Conservation (phyloP, 805 yeast genomes). For the Ogataea paraovalis region DNA sequence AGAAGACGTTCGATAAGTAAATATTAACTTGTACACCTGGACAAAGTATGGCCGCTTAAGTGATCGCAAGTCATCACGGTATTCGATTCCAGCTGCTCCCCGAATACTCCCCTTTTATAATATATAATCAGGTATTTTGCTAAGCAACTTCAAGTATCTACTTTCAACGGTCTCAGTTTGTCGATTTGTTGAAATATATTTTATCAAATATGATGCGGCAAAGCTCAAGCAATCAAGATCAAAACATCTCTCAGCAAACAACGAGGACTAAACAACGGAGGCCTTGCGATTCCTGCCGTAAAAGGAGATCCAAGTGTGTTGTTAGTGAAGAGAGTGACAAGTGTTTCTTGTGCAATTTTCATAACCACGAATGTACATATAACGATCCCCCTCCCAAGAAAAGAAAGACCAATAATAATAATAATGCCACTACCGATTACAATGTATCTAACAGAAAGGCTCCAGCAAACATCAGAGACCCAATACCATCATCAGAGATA, state of each 20-base stretch:
- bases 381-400: constrained; percentile 16
- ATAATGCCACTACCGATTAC: too few relatives aligned
- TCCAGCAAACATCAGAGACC: neutral
- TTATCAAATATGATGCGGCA: neutral
- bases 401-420: neutral
- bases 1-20: too few relatives aligned
- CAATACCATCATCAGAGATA: neutral
- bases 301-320: constrained; percentile 16
- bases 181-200: too few relatives aligned
- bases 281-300: constrained; percentile 17
- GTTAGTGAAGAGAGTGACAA: constrained; percentile 6
- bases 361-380: constrained; percentile 13
- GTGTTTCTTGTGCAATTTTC: constrained; percentile 15
- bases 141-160: too few relatives aligned
- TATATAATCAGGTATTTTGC: too few relatives aligned
- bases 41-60: too few relatives aligned
- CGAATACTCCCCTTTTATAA: too few relatives aligned
- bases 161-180: too few relatives aligned
- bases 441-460: neutral
- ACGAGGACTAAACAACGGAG: constrained; percentile 1
- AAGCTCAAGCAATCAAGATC: neutral
- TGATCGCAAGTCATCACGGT: too few relatives aligned
- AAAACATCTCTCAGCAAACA: neutral
- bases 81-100: too few relatives aligned
- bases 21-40: too few relatives aligned